phyloP scores from a whole-genome alignment of 257 asterid genomes.

The Solanum appendiculatum region DNA sequence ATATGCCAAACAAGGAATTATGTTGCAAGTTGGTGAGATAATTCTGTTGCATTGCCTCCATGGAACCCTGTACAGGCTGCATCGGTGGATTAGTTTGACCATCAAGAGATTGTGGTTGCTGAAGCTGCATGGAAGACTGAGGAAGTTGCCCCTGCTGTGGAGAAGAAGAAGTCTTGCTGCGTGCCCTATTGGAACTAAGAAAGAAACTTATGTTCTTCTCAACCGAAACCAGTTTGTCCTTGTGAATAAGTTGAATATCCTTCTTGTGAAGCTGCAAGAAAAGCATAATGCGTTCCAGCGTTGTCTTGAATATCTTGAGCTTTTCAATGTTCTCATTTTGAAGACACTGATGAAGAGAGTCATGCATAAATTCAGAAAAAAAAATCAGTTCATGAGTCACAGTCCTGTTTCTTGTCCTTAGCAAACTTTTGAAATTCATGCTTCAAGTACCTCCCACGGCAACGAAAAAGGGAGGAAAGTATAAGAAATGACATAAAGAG shows the following conservation, averaged over 20 bases:
- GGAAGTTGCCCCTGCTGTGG: conserved; percentile 58
- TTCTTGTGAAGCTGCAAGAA: conserved; percentile 51
- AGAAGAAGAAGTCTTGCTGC: conserved; percentile 41
- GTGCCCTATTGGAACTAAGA: conserved; percentile 56
- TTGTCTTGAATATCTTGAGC: conserved; percentile 46
- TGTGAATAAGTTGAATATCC: conserved; percentile 46
- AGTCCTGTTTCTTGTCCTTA: neutral
- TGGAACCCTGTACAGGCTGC: conserved; percentile 54
- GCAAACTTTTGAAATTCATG: neutral
- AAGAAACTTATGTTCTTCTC: conserved; percentile 63
- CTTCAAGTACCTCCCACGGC: neutral
- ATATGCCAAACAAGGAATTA: no score
- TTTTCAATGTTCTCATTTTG: conserved; percentile 67
- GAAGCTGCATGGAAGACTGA: conserved; percentile 69
- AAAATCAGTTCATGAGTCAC: neutral
- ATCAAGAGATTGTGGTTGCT: conserved; percentile 64
- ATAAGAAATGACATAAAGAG: neutral
- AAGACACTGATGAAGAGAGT: conserved; percentile 59
- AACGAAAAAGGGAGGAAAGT: neutral
- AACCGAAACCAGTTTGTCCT: conserved; percentile 45
- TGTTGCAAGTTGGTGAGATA: no score
- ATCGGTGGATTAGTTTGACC: conserved; percentile 66
- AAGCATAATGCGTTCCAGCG: conserved; percentile 55
- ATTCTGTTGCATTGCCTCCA: no score
- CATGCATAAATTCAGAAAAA: conserved; percentile 48